Evolutionary conservation across 805 yeast species (phyloP), one percentile per base, ranked within the genome.

Genomic region (Wickerhamiella domercqiae): DNA sequence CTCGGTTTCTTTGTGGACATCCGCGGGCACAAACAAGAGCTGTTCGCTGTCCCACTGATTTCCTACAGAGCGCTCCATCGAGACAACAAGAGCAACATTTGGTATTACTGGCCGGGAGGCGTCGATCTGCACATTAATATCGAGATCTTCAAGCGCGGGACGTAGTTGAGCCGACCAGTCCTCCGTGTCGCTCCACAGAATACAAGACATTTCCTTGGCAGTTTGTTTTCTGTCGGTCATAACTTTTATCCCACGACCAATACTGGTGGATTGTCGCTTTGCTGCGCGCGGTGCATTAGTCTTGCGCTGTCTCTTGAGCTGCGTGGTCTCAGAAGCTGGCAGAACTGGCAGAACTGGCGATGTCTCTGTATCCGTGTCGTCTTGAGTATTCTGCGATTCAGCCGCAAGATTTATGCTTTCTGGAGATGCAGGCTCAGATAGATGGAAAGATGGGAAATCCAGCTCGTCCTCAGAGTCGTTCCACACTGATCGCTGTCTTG

Each of bases 191-290:
- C 39, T 33, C 9, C 25, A 13, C 14, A 37, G 19, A 4, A 9
- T 11, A 15, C 20, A 19, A 2, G 16, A 19, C 32, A 37, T n/a
- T 11, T 19, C 30, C 13, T 25, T 9, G 5, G 32, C 39, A 2
- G 35, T 32, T n/a, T 37, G 29, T 16, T 24, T 31, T 21, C 39
- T 20, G 32, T 37, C 39, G n/a, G 39, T 32, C 19, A 18, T 21
- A 16, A 30, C 25, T 18, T 37, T 37, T 11, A 37, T 29, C 16
- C 15, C 9, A 6, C 20, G 19, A 13, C 34, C 22, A 3, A 22
- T 31, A 3, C 20, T 31, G 17, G 17, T 31, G 7, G 34, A 17
- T 3, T 19, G 31, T 28, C 31, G 14, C 3, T 17, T 19, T 6
- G 31, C 19, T 9, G 31, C 17, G 17, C 19, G 31, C 3, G 31